Conservation (phyloP, 2,329 filamentous ascomycete genomes). For the Dichotomopilus funicola region DNA sequence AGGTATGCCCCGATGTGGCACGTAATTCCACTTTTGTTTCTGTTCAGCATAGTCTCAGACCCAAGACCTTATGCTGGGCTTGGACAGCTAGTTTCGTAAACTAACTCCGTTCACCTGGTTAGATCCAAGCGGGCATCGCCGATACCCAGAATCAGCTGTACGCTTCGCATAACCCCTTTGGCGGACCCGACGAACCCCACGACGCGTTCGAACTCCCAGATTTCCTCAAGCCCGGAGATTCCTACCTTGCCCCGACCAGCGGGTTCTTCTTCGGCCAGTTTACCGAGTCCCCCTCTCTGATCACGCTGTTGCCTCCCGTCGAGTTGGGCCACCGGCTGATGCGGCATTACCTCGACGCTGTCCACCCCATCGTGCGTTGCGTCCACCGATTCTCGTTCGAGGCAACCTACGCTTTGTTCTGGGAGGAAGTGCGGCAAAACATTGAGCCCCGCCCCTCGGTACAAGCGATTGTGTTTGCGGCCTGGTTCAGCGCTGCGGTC, state of each 20-base stretch:
- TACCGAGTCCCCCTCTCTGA: constrained; percentile 42
- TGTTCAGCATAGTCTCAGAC: no score
- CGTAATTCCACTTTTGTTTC: no score
- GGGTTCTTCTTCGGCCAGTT: constrained; percentile 59
- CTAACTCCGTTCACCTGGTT: not conserved
- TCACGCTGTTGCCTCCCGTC: constrained; percentile 55
- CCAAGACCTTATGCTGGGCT: no score
- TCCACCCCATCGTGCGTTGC: constrained; percentile 62
- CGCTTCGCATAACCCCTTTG: not conserved
- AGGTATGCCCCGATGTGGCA: constrained; percentile 40
- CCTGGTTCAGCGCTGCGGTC: constrained; percentile 61
- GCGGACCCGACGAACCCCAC: constrained; percentile 4
- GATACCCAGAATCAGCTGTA: not conserved
- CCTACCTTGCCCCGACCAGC: constrained; percentile 62
- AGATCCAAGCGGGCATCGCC: constrained; percentile 20
- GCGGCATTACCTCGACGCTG: constrained; percentile 59
- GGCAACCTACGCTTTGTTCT: constrained; percentile 57
- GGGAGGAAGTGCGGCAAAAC: constrained; percentile 52
- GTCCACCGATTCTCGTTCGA: constrained; percentile 64
- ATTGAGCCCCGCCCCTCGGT: constrained; percentile 57
- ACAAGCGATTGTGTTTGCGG: constrained; percentile 63
- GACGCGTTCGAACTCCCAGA: constrained; percentile 32
- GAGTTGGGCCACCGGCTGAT: constrained; percentile 55
- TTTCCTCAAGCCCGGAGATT: constrained; percentile 57
- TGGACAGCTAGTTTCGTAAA: no score